Percentiles rank a stretch among this genome's conserved stretches.
phyloP scores from a whole-genome alignment of 352 stramenopile species.

The Phytophthora citrophthora region DNA sequence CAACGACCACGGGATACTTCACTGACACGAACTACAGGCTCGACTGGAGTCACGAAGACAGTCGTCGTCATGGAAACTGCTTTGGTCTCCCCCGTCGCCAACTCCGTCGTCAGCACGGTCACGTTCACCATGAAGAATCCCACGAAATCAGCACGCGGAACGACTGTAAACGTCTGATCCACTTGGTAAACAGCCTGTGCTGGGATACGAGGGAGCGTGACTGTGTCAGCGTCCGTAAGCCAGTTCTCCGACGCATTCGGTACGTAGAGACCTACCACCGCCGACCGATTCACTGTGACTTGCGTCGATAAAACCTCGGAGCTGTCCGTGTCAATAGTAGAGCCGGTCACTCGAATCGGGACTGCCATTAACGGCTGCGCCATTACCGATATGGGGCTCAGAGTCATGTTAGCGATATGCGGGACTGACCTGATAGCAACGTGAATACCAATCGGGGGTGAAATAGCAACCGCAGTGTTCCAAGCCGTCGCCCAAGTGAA shows the following conservation, averaged over 20 bases:
- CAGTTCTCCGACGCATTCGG: constrained; percentile 25
- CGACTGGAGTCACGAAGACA: constrained; percentile 36
- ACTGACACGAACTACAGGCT: constrained; percentile 29
- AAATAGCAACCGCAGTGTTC: neutral
- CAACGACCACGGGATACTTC: constrained; percentile 21
- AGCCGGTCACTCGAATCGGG: constrained; percentile 28
- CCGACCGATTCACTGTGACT: constrained; percentile 33
- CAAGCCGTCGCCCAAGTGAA: neutral
- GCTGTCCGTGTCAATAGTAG: constrained; percentile 36
- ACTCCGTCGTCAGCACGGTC: constrained; percentile 39
- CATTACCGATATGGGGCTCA: constrained; percentile 30
- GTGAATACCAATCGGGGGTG: neutral
- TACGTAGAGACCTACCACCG: constrained; percentile 25
- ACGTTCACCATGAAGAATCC: constrained; percentile 51
- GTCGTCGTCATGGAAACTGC: constrained; percentile 18
- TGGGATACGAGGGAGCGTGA: constrained; percentile 10
- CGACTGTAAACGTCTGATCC: constrained; percentile 30
- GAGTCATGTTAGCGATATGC: constrained; percentile 23
- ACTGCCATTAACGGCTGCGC: constrained; percentile 30
- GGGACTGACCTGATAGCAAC: constrained; percentile 29
- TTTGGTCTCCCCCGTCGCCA: constrained; percentile 39
- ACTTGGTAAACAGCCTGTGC: constrained; percentile 19
- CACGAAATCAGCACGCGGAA: constrained; percentile 47
- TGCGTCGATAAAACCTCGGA: constrained; percentile 27
- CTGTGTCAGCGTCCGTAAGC: constrained; percentile 8